phyloP scores from a whole-genome alignment of 2,329 filamentous ascomycete species.

The Purpureocillium lavendulum region DNA sequence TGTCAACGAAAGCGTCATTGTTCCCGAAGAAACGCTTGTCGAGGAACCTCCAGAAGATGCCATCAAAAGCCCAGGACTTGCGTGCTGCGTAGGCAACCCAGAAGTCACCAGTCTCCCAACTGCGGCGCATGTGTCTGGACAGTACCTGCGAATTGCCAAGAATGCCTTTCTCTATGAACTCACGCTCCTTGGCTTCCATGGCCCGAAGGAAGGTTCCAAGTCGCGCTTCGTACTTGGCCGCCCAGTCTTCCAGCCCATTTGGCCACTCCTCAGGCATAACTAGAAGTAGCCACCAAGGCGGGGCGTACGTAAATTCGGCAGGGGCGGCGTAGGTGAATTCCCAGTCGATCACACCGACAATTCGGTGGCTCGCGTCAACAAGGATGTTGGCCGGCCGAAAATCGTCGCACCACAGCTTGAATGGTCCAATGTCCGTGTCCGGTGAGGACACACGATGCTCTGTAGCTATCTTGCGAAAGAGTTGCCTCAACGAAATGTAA shows the following conservation, averaged over 20 bases:
- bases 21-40: conserved; percentile 23
- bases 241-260: conserved; percentile 20
- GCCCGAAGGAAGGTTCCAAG: conserved; percentile 23
- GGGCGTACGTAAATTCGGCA: conserved; percentile 21
- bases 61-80: conserved; percentile 29
- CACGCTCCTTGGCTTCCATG: conserved; percentile 20
- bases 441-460: conserved; percentile 10
- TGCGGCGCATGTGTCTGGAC: conserved; percentile 24
- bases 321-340: conserved; percentile 28
- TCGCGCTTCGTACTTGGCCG: conserved; percentile 18
- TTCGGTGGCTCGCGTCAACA: conserved; percentile 13
- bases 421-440: conserved; percentile 11
- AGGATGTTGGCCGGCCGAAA: conserved; percentile 23
- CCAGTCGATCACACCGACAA: conserved; percentile 30
- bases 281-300: conserved; percentile 31
- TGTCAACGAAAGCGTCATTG: conserved; percentile 9
- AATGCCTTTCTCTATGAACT: conserved; percentile 2
- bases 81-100: conserved; percentile 25
- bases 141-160: conserved; percentile 10
- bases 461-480: conserved; percentile 24
- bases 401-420: conserved; percentile 19
- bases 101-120: conserved; percentile 24
- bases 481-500: conserved; percentile 1
- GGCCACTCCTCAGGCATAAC: conserved; percentile 22
- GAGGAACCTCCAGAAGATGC: conserved; percentile 26